Base-by-base conservation (phyloP, 495 filamentous ascomycete species). In the Penicillium bialowiezense region DNA sequence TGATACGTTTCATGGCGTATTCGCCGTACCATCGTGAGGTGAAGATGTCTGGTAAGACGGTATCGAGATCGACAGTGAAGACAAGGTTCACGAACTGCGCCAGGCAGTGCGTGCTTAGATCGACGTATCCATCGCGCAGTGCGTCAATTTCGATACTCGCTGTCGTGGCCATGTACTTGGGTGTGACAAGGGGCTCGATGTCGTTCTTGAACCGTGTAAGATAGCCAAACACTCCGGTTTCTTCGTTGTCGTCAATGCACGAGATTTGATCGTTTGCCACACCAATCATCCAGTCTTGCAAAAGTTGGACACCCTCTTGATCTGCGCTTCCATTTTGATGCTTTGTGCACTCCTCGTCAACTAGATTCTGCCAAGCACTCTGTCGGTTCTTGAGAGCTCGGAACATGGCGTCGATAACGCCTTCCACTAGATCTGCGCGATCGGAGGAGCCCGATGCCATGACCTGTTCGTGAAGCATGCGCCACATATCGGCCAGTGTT, bases 201-300 rank as follows among this genome's bases (percentile, higher is more conserved):
- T 91, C 88, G 52, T 78, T 77, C 50, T 82, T 82, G 80, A 96
- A 97, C 53, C 82, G 80, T 8, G 86, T 82, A 34, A 97, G 76
- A 73, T 95, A 95, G 24, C 85, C 84, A 23, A 85, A 56, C 32
- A 84, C 83, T 36, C 78, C 81, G 26, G 83, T 82, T 41, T 88
- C 85, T 20, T 74, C 70, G 48, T 82, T 75, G 64, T 97, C 93
- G 63, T 96, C 91, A 61, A 97, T 97, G 68, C 90, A 95, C 44
- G 89, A 89, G 56, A 99, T 97, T 64, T 99, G 93, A 68, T 99
- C 93, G 69, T 97, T 99, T 50, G 93, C 93, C 41, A 95, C 87
- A n/a, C 92, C 91, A 18, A 97, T 80, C 35, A 97, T 81, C 88
- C 91, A 97, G 67, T 96, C 91, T 70, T 96, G 90, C 26, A 96